These are phyloP conservation scores for Exidia glandulosa DNA, from an alignment of 768 basidiomycete species.

Conservation along the genomic window DNA sequence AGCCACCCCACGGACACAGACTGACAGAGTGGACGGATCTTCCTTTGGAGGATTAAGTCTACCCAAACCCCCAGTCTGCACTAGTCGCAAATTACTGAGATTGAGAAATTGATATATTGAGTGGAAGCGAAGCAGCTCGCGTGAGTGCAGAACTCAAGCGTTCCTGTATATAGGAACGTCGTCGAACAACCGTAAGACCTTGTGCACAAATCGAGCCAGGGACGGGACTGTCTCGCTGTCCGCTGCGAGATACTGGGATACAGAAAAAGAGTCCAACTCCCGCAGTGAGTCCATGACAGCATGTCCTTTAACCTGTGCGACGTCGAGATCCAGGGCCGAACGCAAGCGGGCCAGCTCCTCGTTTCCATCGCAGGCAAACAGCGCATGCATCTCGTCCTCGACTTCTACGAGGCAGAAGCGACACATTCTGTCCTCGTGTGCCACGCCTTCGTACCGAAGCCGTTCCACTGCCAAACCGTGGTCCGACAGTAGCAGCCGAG, in stretches of 20 bases:
- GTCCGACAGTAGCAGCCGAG: slow-evolving; percentile 6
- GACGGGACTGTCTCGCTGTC: neutral
- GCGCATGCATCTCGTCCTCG: neutral
- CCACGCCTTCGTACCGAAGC: slow-evolving; percentile 1
- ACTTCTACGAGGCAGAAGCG: slow-evolving; percentile 8
- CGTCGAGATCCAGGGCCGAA: neutral
- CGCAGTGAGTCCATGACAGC: neutral
- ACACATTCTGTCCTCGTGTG: slow-evolving; percentile 4
- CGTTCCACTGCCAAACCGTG: slow-evolving; percentile 11
- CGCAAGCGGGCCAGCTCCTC: neutral
- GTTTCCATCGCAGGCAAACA: neutral
- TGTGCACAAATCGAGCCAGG: neutral
- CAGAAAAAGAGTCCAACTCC: neutral
- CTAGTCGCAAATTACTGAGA: too few species aligned
- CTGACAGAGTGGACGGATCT: too few species aligned
- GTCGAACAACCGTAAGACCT: neutral
- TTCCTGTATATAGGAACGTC: too few species aligned
- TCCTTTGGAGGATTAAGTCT: too few species aligned
- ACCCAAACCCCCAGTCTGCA: too few species aligned
- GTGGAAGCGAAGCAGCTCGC: too few species aligned
- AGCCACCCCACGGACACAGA: too few species aligned
- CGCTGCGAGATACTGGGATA: neutral
- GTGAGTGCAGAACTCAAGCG: too few species aligned
- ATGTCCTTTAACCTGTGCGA: neutral
- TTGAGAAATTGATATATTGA: too few species aligned